Evolutionary conservation across 495 filamentous ascomycete genomes (phyloP).

Genomic region (Aspergillus olivimuriae): DNA sequence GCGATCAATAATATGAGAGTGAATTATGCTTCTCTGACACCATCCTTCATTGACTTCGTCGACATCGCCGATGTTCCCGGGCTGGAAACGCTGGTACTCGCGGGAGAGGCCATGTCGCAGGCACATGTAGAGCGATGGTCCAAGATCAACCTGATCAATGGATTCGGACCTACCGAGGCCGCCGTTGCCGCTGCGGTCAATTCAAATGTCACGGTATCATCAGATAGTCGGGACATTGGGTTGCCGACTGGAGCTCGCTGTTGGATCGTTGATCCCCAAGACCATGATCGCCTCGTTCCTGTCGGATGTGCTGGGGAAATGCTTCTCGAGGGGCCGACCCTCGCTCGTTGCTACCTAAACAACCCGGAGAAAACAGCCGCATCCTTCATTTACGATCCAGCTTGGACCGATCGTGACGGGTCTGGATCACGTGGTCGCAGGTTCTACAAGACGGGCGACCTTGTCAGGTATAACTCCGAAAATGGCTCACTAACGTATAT

Average conservation of each 20-base stretch:
- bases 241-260: slow-evolving; percentile 30
- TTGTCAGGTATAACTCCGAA: slow-evolving; percentile 56
- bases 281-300: slow-evolving; percentile 42
- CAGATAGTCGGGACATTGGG: slow-evolving; percentile 42
- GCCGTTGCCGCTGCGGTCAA: slow-evolving; percentile 36
- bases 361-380: slow-evolving; percentile 34
- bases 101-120: slow-evolving; percentile 51
- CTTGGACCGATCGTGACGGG: slow-evolving; percentile 25
- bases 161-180: slow-evolving; percentile 51
- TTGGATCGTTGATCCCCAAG: slow-evolving; percentile 42
- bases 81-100: slow-evolving; percentile 40
- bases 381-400: slow-evolving; percentile 39
- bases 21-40: slow-evolving; percentile 43
- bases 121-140: slow-evolving; percentile 49
- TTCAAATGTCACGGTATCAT: slow-evolving; percentile 23
- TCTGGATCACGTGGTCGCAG: slow-evolving; percentile 28
- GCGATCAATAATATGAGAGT: slow-evolving; percentile 41
- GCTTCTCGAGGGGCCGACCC: slow-evolving; percentile 42
- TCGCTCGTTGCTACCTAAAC: slow-evolving; percentile 45
- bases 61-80: slow-evolving; percentile 38
- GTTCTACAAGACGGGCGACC: slow-evolving; percentile 64
- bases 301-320: slow-evolving; percentile 45
- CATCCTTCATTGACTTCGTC: slow-evolving; percentile 45
- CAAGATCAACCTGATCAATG: slow-evolving; percentile 48
- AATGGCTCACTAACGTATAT: slow-evolving; percentile 51